Percentiles rank a stretch among this genome's conserved stretches.
Conservation (phyloP, 108 stramenopile species). For the Stephanodiscus minutulus region DNA sequence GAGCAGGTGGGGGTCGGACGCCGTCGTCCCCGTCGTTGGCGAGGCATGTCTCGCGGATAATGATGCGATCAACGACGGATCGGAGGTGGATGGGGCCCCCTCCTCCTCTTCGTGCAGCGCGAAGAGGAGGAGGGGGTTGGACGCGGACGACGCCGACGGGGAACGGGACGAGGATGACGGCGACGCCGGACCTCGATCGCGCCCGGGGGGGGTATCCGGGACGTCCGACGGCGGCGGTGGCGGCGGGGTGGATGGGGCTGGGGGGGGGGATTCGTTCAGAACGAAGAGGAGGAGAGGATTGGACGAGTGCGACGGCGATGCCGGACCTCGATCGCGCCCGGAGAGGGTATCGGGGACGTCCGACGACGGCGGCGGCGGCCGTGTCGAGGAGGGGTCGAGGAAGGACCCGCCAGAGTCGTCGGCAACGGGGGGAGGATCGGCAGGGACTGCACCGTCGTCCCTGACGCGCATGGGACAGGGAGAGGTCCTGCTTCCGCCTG, state of each 20-base stretch:
- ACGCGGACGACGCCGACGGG: not conserved
- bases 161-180: not conserved
- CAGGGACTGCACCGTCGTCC: too few relatives aligned
- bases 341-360: not conserved
- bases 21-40: not conserved
- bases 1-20: slow-evolving; percentile 6
- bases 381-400: not conserved
- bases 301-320: not conserved
- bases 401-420: not conserved
- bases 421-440: not conserved
- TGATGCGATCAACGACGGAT: too few relatives aligned
- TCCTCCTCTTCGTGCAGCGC: not conserved
- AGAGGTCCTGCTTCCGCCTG: not conserved
- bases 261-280: too few relatives aligned
- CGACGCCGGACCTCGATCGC: not conserved
- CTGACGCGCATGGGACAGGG: not conserved
- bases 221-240: not conserved
- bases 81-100: not conserved
- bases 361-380: not conserved
- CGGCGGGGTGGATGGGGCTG: not conserved
- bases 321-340: not conserved
- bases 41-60: too few relatives aligned
- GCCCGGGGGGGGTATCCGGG: not conserved
- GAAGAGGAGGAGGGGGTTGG: not conserved
- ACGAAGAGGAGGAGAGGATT: too few relatives aligned